phyloP scores from a whole-genome alignment of 2,329 filamentous ascomycete genomes.

The Coniochaeta ligniaria region DNA sequence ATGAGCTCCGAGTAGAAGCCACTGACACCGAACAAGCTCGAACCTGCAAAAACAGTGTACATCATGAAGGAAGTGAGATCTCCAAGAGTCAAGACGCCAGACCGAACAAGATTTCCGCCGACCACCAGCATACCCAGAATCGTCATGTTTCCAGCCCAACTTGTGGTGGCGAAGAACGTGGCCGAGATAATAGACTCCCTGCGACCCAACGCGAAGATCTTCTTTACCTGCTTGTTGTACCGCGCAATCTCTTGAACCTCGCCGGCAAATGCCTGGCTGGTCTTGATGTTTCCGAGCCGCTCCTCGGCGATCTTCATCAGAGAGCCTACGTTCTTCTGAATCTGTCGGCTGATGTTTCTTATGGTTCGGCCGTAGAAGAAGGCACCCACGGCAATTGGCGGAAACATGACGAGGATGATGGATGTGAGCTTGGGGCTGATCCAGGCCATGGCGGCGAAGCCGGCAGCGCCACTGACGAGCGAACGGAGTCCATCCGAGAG shows the following conservation, averaged over 20 bases:
- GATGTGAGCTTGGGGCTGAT: slow-evolving; percentile 86
- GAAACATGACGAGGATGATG: slow-evolving; percentile 78
- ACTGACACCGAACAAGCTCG: slow-evolving; percentile 86
- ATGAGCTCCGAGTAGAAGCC: slow-evolving; percentile 98
- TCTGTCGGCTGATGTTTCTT: slow-evolving; percentile 81
- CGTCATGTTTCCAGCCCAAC: slow-evolving; percentile 93
- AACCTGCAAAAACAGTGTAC: slow-evolving; percentile 85
- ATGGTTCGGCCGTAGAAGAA: slow-evolving; percentile 89
- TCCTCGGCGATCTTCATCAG: slow-evolving; percentile 98
- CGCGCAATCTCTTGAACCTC: slow-evolving; percentile 84
- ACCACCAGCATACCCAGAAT: slow-evolving; percentile 86
- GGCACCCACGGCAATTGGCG: slow-evolving; percentile 82
- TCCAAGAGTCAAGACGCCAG: slow-evolving; percentile 79
- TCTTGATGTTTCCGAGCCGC: slow-evolving; percentile 92
- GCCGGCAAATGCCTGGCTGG: slow-evolving; percentile 91
- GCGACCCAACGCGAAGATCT: slow-evolving; percentile 84
- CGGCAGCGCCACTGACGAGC: slow-evolving; percentile 81
- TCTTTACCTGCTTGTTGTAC: slow-evolving; percentile 87
- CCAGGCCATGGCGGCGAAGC: slow-evolving; percentile 91
- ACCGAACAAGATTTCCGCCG: slow-evolving; percentile 83
- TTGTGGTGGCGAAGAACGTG: slow-evolving; percentile 80
- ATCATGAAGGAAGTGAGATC: slow-evolving; percentile 96
- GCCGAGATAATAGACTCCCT: slow-evolving; percentile 83
- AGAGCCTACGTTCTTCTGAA: slow-evolving; percentile 88
- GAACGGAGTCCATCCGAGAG: slow-evolving; percentile 91